Percentiles rank a stretch among this genome's conserved stretches.
These are phyloP conservation scores for Dactylonectria macrodidyma DNA, from an alignment of 2,329 filamentous ascomycete genomes.

Conservation along the genomic window DNA sequence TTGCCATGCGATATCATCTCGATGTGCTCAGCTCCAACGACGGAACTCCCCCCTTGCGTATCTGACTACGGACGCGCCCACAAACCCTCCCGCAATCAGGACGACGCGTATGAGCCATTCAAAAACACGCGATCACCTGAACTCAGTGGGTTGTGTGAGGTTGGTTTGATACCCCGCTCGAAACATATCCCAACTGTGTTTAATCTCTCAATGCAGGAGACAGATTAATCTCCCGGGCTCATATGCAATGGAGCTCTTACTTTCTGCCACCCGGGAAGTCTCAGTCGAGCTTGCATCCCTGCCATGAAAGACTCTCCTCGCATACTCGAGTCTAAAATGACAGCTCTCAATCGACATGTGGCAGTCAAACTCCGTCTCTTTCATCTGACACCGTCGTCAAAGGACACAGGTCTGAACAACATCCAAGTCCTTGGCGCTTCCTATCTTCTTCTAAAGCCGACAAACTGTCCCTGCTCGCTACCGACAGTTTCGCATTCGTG, in stretches of 20 bases:
- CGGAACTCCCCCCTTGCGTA: conserved; percentile 6
- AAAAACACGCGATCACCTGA: not conserved
- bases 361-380: not conserved
- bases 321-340: not conserved
- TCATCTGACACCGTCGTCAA: not conserved
- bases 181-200: not conserved
- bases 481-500: too few species aligned
- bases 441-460: too few species aligned
- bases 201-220: not conserved
- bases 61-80: not conserved
- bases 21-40: not conserved
- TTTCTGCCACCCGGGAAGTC: not conserved
- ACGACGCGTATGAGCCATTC: not conserved
- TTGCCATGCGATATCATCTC: not conserved
- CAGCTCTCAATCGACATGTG: not conserved
- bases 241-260: conserved; percentile 1
- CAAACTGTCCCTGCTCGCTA: too few species aligned
- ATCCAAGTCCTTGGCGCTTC: not conserved
- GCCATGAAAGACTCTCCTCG: not conserved
- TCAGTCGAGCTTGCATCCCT: not conserved
- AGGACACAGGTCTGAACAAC: too few species aligned
- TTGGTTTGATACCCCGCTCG: not conserved
- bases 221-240: not conserved
- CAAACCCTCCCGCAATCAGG: not conserved
- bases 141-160: not conserved